phyloP scores from a whole-genome alignment of 2,329 filamentous ascomycete species.

The Hymenoscyphus scutula region DNA sequence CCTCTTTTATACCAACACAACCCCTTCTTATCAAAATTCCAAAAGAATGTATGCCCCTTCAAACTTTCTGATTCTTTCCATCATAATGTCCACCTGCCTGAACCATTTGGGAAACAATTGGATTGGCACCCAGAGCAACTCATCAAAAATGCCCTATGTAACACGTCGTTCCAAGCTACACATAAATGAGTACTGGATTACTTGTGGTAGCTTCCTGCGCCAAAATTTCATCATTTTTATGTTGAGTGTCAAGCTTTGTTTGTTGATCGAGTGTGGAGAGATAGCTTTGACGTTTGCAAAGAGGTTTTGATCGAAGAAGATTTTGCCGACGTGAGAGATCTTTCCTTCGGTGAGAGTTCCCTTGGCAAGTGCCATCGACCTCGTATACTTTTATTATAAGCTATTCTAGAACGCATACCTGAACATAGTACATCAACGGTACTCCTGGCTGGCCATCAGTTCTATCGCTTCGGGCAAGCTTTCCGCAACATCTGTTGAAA shows the following conservation, averaged over 20 bases:
- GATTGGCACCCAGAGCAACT: constrained; percentile 46
- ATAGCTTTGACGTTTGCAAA: constrained; percentile 48
- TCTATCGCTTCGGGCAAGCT: constrained; percentile 39
- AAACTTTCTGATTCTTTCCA: not conserved
- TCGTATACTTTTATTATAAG: not conserved
- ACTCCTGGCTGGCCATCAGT: constrained; percentile 38
- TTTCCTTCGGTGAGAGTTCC: constrained; percentile 4
- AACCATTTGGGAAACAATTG: not conserved
- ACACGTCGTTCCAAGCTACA: constrained; percentile 52
- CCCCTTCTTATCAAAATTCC: no score
- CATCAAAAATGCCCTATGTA: constrained; percentile 51
- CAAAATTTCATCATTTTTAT: constrained; percentile 46
- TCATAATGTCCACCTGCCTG: not conserved
- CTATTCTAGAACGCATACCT: constrained; percentile 26
- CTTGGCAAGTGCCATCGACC: constrained; percentile 25
- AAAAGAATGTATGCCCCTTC: no score
- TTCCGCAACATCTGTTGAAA: constrained; percentile 33
- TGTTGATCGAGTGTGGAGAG: constrained; percentile 47
- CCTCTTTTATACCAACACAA: no score
- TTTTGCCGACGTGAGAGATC: constrained; percentile 45
- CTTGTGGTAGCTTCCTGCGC: constrained; percentile 44
- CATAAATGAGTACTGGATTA: constrained; percentile 55
- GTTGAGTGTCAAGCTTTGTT: constrained; percentile 47
- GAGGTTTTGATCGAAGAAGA: constrained; percentile 62
- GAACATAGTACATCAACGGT: constrained; percentile 39